Evolutionary conservation across 768 basidiomycete species (phyloP).

Genomic region (Amyloporia xantha): DNA sequence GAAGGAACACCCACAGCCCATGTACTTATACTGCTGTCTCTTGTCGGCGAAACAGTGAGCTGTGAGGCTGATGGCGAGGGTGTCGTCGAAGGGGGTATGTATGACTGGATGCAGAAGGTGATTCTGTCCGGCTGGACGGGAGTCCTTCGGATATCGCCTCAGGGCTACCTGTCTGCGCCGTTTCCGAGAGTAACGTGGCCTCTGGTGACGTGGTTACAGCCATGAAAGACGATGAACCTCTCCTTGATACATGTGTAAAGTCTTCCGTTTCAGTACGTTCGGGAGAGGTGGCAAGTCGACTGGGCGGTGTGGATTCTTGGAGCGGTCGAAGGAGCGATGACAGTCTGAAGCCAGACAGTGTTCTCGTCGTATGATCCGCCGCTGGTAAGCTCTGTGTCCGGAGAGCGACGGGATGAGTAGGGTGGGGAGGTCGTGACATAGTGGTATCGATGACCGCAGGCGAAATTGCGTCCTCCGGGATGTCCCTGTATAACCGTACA

Average conservation of each 20-base stretch:
- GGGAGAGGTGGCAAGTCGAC: slow-evolving; percentile 25
- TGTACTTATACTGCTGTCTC: slow-evolving; percentile 30
- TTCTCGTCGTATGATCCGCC: slow-evolving; percentile 20
- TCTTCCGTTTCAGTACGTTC: slow-evolving; percentile 44
- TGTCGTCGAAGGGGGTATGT: slow-evolving; percentile 77
- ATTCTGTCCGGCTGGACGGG: not conserved
- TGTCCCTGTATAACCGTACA: slow-evolving; percentile 49
- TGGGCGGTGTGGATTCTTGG: slow-evolving; percentile 43
- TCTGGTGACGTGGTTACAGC: slow-evolving; percentile 45
- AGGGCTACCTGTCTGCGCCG: slow-evolving; percentile 21
- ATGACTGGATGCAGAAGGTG: slow-evolving; percentile 33
- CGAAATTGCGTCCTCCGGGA: slow-evolving; percentile 8
- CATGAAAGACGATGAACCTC: slow-evolving; percentile 49
- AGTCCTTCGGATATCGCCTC: slow-evolving; percentile 1
- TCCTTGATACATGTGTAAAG: slow-evolving; percentile 65
- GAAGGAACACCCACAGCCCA: slow-evolving; percentile 69
- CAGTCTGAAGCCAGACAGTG: slow-evolving; percentile 48
- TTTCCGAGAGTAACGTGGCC: slow-evolving; percentile 10
- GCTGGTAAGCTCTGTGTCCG: slow-evolving; percentile 35
- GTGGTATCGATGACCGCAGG: slow-evolving; percentile 24
- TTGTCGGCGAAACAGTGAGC: slow-evolving; percentile 43
- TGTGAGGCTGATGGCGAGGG: slow-evolving; percentile 30
- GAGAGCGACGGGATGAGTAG: slow-evolving; percentile 26
- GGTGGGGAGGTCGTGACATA: slow-evolving; percentile 10
- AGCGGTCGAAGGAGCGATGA: slow-evolving; percentile 64